A percentile compares a stretch with the other conserved stretches of the same genome.
Evolutionary conservation across 2,329 filamentous ascomycete species (phyloP).

Genomic region (Colletotrichum sp.): DNA sequence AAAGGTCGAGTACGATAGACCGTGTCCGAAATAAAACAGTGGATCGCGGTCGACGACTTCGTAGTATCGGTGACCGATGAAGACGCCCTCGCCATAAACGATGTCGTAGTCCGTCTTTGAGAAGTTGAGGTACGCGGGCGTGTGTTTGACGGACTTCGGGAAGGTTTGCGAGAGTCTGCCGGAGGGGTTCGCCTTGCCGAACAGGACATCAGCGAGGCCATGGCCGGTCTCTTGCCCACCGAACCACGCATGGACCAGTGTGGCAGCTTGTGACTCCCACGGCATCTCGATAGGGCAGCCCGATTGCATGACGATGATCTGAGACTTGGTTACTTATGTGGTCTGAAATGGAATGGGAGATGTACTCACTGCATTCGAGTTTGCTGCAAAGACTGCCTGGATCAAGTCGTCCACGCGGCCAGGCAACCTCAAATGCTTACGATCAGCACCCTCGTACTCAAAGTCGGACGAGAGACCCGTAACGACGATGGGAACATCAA

Average conservation of each 20-base stretch:
- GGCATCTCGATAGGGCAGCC: slow-evolving; percentile 78
- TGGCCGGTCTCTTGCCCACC: slow-evolving; percentile 88
- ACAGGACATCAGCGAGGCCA: slow-evolving; percentile 77
- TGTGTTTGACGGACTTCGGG: slow-evolving; percentile 70
- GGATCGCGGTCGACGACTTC: slow-evolving; percentile 70
- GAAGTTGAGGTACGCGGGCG: slow-evolving; percentile 79
- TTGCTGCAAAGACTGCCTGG: slow-evolving; percentile 65
- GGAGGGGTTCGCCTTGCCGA: slow-evolving; percentile 74
- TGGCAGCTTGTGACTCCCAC: slow-evolving; percentile 61
- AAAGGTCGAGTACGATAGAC: slow-evolving; percentile 79
- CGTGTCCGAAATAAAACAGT: slow-evolving; percentile 80
- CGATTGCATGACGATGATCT: slow-evolving; percentile 74
- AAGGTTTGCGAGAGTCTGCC: slow-evolving; percentile 78
- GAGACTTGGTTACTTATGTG: neutral
- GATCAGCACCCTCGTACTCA: slow-evolving; percentile 81
- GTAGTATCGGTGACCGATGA: slow-evolving; percentile 82
- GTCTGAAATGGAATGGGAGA: rapidly evolving
- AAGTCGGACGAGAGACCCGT: slow-evolving; percentile 80
- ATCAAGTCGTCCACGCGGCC: slow-evolving; percentile 73
- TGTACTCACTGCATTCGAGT: slow-evolving; percentile 63
- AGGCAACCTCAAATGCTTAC: slow-evolving; percentile 79
- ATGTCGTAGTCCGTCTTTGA: slow-evolving; percentile 71
- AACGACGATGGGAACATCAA: slow-evolving; percentile 77
- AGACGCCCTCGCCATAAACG: slow-evolving; percentile 81
- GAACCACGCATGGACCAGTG: slow-evolving; percentile 81